These are phyloP conservation scores for Aspergillus ochraceoroseus DNA, from an alignment of 2,329 filamentous ascomycete species.

Conservation along the genomic window DNA sequence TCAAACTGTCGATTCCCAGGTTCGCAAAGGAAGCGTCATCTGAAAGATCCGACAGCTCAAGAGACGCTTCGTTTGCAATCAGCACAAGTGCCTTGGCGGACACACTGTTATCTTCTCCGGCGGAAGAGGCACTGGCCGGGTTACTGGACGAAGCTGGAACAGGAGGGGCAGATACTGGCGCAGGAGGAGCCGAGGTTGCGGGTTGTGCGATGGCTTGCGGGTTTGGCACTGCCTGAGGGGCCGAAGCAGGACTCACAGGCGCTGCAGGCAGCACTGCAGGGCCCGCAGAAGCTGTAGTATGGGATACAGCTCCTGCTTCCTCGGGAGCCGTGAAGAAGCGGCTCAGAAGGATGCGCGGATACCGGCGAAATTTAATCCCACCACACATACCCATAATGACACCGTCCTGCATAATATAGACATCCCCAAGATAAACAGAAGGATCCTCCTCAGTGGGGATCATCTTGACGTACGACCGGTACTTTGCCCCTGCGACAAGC, in stretches of 20 bases:
- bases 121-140: constrained; percentile 1
- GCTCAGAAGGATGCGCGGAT: constrained; percentile 21
- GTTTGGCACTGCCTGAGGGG: not conserved
- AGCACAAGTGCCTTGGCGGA: constrained; percentile 21
- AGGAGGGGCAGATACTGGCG: not conserved
- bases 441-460: constrained; percentile 27
- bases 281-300: not conserved
- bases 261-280: constrained; percentile 1
- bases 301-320: constrained; percentile 1
- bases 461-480: constrained; percentile 34
- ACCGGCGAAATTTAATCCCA: constrained; percentile 35
- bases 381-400: constrained; percentile 33
- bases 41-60: constrained; percentile 24
- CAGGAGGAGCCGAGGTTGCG: not conserved
- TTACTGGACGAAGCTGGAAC: not conserved
- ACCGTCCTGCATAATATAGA: constrained; percentile 37
- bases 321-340: constrained; percentile 18
- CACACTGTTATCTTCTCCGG: not conserved
- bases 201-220: not conserved
- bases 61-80: constrained; percentile 28
- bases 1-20: constrained; percentile 36
- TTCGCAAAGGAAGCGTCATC: constrained; percentile 27
- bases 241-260: not conserved
- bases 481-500: constrained; percentile 24
- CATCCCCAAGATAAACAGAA: constrained; percentile 37